Percentiles rank a stretch among this genome's conserved stretches.
phyloP scores from a whole-genome alignment of 139 green algal genomes.

The Chlorella sp. region DNA sequence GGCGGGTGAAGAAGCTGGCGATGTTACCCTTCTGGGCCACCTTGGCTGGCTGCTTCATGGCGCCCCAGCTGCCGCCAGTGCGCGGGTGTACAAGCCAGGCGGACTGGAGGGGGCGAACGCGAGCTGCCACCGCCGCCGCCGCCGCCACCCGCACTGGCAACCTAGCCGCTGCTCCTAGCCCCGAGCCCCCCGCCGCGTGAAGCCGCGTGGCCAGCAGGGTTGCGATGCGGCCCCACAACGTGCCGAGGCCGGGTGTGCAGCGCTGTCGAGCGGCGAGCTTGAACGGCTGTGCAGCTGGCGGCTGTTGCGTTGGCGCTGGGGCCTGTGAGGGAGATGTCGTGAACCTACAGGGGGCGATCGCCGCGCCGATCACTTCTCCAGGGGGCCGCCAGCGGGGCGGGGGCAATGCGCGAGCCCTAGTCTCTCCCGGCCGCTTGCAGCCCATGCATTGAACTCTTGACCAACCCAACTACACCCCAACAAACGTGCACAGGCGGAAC shows the following conservation, averaged over 20 bases:
- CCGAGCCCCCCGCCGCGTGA: neutral
- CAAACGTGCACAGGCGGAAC: too few relatives aligned
- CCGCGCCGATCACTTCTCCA: too few relatives aligned
- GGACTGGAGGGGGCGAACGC: neutral
- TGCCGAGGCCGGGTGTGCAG: too few relatives aligned
- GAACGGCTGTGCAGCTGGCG: neutral
- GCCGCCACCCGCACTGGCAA: neutral
- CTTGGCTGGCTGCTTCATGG: neutral
- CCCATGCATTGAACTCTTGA: too few relatives aligned
- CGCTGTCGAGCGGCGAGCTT: neutral
- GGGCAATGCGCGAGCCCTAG: too few relatives aligned
- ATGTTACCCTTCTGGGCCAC: slow-evolving; percentile 31
- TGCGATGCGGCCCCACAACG: too few relatives aligned
- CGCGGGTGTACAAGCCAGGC: neutral
- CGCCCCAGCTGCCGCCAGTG: neutral
- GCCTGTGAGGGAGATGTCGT: too few relatives aligned
- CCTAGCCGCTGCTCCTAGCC: neutral
- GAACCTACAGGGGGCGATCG: too few relatives aligned
- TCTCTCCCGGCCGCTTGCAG: too few relatives aligned
- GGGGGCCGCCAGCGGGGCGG: too few relatives aligned
- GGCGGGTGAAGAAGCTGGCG: slow-evolving; percentile 47
- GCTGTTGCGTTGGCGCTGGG: neutral
- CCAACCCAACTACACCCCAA: too few relatives aligned
- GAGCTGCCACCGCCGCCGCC: neutral
- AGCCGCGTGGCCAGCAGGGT: slow-evolving; percentile 3